phyloP scores from a whole-genome alignment of 2,329 filamentous ascomycete genomes.

The Phaeophleospora eucalypticola region DNA sequence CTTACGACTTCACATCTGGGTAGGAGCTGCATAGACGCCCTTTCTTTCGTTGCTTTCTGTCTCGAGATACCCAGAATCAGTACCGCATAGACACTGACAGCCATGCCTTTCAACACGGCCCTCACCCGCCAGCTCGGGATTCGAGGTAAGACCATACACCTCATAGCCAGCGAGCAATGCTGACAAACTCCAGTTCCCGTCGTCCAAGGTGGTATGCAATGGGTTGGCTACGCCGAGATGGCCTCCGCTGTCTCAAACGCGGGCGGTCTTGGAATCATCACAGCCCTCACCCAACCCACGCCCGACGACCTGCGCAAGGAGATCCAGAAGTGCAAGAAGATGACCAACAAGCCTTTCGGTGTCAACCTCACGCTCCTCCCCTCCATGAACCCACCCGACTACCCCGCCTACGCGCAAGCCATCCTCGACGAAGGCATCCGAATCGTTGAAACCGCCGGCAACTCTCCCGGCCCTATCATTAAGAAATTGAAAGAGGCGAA shows the following conservation, averaged over 20 bases:
- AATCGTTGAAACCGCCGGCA: constrained; percentile 90
- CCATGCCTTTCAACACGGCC: constrained; percentile 62
- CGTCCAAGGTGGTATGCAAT: constrained; percentile 84
- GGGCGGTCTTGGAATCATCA: constrained; percentile 78
- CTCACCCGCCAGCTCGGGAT: constrained; percentile 60
- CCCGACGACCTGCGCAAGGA: constrained; percentile 90
- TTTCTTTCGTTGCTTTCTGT: background rate
- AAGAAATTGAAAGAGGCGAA: constrained; percentile 76
- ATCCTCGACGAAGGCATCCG: constrained; percentile 89
- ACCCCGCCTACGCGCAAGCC: constrained; percentile 83
- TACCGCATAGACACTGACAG: background rate
- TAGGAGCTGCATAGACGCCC: background rate
- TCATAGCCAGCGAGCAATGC: background rate
- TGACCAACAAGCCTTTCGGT: constrained; percentile 78
- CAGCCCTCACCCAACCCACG: constrained; percentile 85
- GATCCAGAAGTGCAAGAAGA: constrained; percentile 76
- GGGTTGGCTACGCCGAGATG: constrained; percentile 75
- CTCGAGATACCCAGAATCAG: background rate
- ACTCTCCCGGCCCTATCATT: constrained; percentile 87
- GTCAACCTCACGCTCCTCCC: constrained; percentile 96
- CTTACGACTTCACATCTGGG: background rate
- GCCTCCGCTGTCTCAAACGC: constrained; percentile 73
- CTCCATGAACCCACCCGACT: constrained; percentile 84
- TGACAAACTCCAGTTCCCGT: constrained; percentile 59
- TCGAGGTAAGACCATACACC: constrained; percentile 31